Conservation (phyloP, 1,284 basidiomycete species). For the Quambalaria eucalypti region DNA sequence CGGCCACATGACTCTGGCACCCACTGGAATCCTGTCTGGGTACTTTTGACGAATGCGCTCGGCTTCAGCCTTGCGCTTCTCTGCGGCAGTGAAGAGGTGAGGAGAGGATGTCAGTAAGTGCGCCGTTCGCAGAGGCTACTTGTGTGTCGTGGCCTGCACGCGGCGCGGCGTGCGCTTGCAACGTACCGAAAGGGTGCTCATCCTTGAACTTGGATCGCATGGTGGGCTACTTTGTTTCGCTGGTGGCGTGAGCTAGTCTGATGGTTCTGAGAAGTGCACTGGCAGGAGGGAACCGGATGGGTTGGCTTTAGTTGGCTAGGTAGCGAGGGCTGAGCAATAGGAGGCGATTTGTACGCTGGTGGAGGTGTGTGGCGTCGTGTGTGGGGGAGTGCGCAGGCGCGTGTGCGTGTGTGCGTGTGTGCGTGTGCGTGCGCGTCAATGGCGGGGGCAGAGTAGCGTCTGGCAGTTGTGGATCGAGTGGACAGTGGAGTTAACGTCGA, state of each 20-base stretch:
- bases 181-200: conserved; percentile 92
- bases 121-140: neutral
- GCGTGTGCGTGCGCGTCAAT: too few relatives aligned
- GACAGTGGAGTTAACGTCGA: too few relatives aligned
- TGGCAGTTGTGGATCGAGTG: too few relatives aligned
- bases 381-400: too few relatives aligned
- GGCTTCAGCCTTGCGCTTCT: conserved; percentile 96
- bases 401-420: too few relatives aligned
- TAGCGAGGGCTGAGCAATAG: conserved; percentile 63
- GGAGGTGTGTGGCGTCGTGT: too few relatives aligned
- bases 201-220: conserved; percentile 99
- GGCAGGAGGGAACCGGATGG: too few relatives aligned
- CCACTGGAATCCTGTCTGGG: conserved; percentile 89
- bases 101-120: neutral
- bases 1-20: neutral
- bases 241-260: too few relatives aligned
- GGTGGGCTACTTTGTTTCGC: too few relatives aligned
- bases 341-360: neutral
- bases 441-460: too few relatives aligned
- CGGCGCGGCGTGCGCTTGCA: neutral
- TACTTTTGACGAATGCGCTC: conserved; percentile 96
- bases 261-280: too few relatives aligned
- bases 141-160: neutral
- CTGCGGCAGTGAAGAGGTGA: conserved; percentile 51
- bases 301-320: conserved; percentile 99